Conservation (phyloP, 2,329 filamentous ascomycete genomes). For the Calonectria montana region DNA sequence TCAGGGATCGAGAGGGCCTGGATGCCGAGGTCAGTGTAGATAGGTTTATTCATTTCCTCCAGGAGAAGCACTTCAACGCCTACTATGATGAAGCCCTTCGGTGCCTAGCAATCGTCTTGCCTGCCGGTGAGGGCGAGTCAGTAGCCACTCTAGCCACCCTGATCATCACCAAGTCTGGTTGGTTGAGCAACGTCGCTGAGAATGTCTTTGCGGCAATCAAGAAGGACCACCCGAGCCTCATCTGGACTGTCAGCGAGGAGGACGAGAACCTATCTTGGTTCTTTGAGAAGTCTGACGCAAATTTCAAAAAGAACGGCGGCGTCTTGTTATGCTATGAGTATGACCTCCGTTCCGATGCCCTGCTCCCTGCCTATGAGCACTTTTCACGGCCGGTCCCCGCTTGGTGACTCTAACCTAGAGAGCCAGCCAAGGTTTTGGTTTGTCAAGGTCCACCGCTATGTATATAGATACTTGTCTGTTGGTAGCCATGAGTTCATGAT, state of each 20-base stretch:
- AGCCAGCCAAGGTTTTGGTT: constrained; percentile 58
- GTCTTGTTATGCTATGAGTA: constrained; percentile 98
- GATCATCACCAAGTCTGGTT: constrained; percentile 92
- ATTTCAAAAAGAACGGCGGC: constrained; percentile 83
- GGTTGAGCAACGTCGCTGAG: constrained; percentile 94
- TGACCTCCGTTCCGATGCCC: constrained; percentile 78
- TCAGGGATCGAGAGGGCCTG: constrained; percentile 83
- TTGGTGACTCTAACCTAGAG: constrained; percentile 89
- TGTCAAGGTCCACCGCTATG: neutral
- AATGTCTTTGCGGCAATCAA: constrained; percentile 95
- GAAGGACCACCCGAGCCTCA: constrained; percentile 90
- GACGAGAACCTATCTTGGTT: constrained; percentile 99
- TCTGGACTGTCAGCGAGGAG: constrained; percentile 94
- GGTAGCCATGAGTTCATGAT: neutral
- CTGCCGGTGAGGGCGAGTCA: constrained; percentile 73
- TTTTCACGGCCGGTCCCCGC: constrained; percentile 88
- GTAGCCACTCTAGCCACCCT: constrained; percentile 89
- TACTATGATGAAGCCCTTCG: constrained; percentile 97
- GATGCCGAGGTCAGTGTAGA: constrained; percentile 88
- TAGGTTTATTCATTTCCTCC: constrained; percentile 83
- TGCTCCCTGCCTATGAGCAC: constrained; percentile 84
- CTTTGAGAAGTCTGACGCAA: constrained; percentile 96
- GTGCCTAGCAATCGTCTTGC: constrained; percentile 81
- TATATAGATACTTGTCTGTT: constrained; percentile 13
- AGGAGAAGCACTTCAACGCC: constrained; percentile 84